Conservation (phyloP, 129 eudicot genomes). For the Ambrosia artemisiifolia region DNA sequence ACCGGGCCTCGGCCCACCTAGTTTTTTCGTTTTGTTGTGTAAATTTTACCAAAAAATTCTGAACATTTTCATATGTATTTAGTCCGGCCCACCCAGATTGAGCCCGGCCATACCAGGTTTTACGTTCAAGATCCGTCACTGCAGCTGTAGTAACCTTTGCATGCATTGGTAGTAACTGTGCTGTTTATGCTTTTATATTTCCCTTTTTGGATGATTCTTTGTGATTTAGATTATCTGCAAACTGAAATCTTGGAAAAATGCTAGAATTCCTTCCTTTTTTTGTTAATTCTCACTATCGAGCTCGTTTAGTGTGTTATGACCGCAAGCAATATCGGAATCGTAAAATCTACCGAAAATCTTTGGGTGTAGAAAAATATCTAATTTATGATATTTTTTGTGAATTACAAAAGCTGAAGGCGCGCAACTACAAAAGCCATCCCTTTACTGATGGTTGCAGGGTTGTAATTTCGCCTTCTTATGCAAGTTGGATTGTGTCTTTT, state of each 20-base stretch:
- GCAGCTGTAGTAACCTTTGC: constrained; percentile 2
- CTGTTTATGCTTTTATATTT: background rate
- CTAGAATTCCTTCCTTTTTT: background rate
- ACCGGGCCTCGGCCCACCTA: too few species aligned
- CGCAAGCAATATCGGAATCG: background rate
- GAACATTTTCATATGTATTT: too few species aligned
- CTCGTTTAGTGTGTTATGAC: background rate
- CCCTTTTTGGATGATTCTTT: background rate
- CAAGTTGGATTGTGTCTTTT: background rate
- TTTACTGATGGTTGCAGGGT: background rate
- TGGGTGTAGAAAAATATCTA: background rate
- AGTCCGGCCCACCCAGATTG: too few species aligned
- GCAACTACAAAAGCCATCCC: background rate
- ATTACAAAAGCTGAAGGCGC: background rate
- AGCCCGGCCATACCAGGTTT: too few species aligned
- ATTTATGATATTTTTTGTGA: too few species aligned
- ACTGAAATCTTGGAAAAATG: background rate
- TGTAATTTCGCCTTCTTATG: background rate
- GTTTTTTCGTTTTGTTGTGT: too few species aligned
- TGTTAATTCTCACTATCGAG: background rate
- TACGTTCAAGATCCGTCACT: too few species aligned
- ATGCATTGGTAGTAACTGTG: background rate
- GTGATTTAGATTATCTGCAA: background rate
- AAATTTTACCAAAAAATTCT: too few species aligned
- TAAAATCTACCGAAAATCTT: background rate